A percentile compares a stretch with the other conserved stretches of the same genome.
phyloP scores from a whole-genome alignment of 441 rosid genomes.

The Breynia disticha region DNA sequence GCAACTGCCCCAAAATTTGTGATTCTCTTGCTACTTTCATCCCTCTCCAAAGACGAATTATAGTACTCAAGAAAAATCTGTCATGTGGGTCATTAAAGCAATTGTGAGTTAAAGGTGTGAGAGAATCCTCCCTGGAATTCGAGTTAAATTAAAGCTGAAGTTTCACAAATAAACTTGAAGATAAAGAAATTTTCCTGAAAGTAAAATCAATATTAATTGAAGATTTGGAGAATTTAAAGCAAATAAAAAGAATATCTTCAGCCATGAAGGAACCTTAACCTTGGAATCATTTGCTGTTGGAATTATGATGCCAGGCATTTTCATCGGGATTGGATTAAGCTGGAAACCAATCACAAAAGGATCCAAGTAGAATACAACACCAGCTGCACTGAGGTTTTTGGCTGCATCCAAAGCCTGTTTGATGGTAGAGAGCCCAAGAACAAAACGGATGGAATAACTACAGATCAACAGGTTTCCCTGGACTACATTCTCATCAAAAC shows the following conservation, averaged over 20 bases:
- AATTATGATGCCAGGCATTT: conserved; percentile 76
- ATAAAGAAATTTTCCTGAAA: too few relatives aligned
- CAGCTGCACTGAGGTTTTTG: conserved; percentile 74
- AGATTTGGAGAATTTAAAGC: neutral
- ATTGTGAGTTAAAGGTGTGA: conserved; percentile 10
- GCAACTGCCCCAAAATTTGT: conserved; percentile 61
- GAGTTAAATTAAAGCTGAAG: too few relatives aligned
- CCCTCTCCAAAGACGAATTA: conserved; percentile 63
- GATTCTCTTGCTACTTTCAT: conserved; percentile 34
- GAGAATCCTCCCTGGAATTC: neutral
- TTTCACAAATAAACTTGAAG: too few relatives aligned
- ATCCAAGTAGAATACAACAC: conserved; percentile 87
- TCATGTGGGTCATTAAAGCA: conserved; percentile 13
- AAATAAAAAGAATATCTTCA: neutral
- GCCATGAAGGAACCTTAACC: conserved; percentile 29
- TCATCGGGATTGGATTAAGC: conserved; percentile 81
- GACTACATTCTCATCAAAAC: conserved; percentile 43
- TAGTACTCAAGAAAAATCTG: conserved; percentile 83
- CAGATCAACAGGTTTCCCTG: conserved; percentile 80
- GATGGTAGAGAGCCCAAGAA: conserved; percentile 79
- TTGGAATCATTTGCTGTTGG: conserved; percentile 82
- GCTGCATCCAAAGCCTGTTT: conserved; percentile 71
- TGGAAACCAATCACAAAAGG: conserved; percentile 82
- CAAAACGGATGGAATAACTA: conserved; percentile 87
- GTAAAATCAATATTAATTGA: too few relatives aligned